Percentiles rank a stretch among this genome's conserved stretches.
Conservation (phyloP, 1,284 basidiomycete genomes). For the Malassezia sympodialis region DNA sequence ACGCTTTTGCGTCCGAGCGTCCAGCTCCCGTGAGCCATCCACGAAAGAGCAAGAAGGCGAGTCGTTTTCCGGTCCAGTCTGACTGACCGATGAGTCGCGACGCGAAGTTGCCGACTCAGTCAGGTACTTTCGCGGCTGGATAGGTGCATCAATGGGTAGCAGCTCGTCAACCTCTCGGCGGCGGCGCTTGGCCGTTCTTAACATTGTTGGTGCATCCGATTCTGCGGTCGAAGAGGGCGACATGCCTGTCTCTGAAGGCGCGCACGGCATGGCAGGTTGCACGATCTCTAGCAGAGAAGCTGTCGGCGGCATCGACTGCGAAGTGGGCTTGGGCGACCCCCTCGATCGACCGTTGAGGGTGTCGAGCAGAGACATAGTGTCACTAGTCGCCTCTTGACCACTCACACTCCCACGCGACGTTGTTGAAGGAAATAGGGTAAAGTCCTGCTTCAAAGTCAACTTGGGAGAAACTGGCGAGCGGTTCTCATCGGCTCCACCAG, state of each 20-base stretch:
- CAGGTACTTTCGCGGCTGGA: slow-evolving; percentile 41
- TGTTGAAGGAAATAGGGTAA: slow-evolving; percentile 9
- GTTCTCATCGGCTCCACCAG: not conserved
- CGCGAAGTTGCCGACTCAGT: slow-evolving; percentile 43
- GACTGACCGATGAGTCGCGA: slow-evolving; percentile 17
- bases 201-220: not conserved
- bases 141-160: slow-evolving; percentile 44
- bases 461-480: not conserved
- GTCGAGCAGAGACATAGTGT: slow-evolving; percentile 1
- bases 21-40: slow-evolving; percentile 23
- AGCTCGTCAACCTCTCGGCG: slow-evolving; percentile 32
- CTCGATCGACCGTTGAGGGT: not conserved
- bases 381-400: not conserved
- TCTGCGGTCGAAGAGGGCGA: not conserved
- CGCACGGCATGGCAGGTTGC: not conserved
- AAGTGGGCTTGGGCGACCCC: not conserved
- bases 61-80: slow-evolving; percentile 7
- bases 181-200: slow-evolving; percentile 30
- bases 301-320: not conserved
- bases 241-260: not conserved
- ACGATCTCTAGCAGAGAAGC: slow-evolving; percentile 1
- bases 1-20: slow-evolving; percentile 41
- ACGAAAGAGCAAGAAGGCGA: not conserved
- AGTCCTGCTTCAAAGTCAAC: not conserved
- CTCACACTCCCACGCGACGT: not conserved